Base-by-base conservation (phyloP, 208 protist genomes). In the Trypanosoma mega region DNA sequence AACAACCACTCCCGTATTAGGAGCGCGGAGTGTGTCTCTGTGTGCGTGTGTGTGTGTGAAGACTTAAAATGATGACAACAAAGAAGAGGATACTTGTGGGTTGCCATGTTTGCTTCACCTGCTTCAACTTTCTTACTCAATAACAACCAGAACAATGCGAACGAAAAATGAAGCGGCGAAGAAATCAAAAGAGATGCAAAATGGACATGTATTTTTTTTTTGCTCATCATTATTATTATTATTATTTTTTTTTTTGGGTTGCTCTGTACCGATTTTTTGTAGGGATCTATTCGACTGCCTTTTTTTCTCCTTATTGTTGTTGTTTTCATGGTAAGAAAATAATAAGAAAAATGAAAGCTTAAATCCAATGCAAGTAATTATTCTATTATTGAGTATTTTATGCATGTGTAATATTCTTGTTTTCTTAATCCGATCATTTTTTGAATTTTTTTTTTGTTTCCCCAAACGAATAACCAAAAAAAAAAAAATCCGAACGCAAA, bases 211-310 rank as follows among this genome's bases (percentile, higher is more conserved):
- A 16, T 39, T 39, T 39, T 39, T 39, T 39, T 39, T 39, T 39
- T 39, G n/a, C n/a, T n/a, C n/a, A n/a, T n/a, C n/a, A n/a, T 39
- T 39, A 39, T 39, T 39, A 39, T 39, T 39, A 39, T 39, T 39
- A 39, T 39, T 39, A 39, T 39, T 39, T 39, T 16, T 39, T 39
- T 16, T 39, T 39, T 39, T 12, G 12, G 34, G 6, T 39, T 39
- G n/a, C n/a, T n/a, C n/a, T n/a, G n/a, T n/a, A n/a, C n/a, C n/a
- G n/a, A n/a, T n/a, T n/a, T n/a, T n/a, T n/a, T n/a, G n/a, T n/a
- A n/a, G n/a, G n/a, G n/a, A n/a, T n/a, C n/a, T n/a, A n/a, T n/a
- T n/a, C n/a, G n/a, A n/a, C n/a, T n/a, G n/a, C n/a, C n/a, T n/a
- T n/a, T n/a, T n/a, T n/a, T n/a, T n/a, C n/a, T n/a, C n/a, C n/a